Conservation (phyloP, 441 rosid species). For the Pelargonium australe region DNA sequence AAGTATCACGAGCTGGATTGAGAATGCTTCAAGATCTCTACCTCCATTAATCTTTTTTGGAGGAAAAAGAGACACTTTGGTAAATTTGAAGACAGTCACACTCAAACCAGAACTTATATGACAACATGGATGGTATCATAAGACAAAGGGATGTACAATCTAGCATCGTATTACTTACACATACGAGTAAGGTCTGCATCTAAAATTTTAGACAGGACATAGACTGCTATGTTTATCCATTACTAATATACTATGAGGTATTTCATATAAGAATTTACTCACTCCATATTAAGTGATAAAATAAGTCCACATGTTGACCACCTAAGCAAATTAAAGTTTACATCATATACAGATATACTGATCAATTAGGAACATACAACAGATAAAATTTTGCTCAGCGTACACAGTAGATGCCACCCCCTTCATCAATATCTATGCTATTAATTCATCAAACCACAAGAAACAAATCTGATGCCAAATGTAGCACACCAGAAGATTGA, state of each 20-base stretch:
- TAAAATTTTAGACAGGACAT: background rate
- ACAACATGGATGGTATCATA: background rate
- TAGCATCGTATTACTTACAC: background rate
- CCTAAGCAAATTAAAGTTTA: background rate
- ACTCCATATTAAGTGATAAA: background rate
- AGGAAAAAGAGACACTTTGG: background rate
- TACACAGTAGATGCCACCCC: background rate
- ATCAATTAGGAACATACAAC: background rate
- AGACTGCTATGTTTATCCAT: too few relatives aligned
- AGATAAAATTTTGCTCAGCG: background rate
- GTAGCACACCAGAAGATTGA: background rate
- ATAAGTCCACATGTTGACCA: background rate
- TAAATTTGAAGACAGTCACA: background rate
- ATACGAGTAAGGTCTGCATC: background rate
- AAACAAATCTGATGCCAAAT: background rate
- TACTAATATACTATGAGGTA: too few relatives aligned
- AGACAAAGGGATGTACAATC: background rate
- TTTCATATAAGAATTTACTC: background rate
- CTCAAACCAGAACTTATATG: background rate
- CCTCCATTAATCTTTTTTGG: conserved; percentile 42
- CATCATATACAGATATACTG: background rate
- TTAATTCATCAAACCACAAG: background rate
- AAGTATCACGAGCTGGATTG: conserved; percentile 80
- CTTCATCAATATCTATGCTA: background rate
- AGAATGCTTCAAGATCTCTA: conserved; percentile 72